Percentiles rank a stretch among this genome's conserved stretches.
Evolutionary conservation across 768 basidiomycete genomes (phyloP).

Genomic region (Suillus fuscotomentosus): DNA sequence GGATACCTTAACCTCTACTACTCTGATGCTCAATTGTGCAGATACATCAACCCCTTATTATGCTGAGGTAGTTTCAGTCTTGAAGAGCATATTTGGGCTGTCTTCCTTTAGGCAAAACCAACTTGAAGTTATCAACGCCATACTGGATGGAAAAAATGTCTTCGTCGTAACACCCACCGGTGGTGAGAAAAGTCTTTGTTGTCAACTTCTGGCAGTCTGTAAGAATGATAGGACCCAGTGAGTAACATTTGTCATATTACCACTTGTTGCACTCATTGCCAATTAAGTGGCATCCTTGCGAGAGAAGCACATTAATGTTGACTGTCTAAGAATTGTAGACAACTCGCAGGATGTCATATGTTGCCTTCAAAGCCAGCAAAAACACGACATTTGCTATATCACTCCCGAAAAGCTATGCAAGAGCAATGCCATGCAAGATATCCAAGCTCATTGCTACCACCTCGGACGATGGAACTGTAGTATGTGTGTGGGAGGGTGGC

Average conservation of each 20-base stretch:
- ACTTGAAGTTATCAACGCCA: no score
- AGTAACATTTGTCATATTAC: constrained; percentile 88
- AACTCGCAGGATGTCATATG: constrained; percentile 38
- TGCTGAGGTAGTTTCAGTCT: no score
- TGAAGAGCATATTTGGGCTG: no score
- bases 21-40: no score
- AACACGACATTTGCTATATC: constrained; percentile 76
- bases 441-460: constrained; percentile 83
- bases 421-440: constrained; percentile 51
- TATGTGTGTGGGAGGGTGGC: constrained; percentile 88
- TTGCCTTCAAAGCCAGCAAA: constrained; percentile 44
- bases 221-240: constrained; percentile 67
- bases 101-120: no score
- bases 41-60: no score
- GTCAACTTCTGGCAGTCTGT: constrained; percentile 89
- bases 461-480: constrained; percentile 91
- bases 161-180: constrained; percentile 97
- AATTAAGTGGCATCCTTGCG: constrained; percentile 79
- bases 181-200: constrained; percentile 87
- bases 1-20: no score
- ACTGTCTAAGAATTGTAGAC: constrained; percentile 45
- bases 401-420: constrained; percentile 88
- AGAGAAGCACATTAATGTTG: constrained; percentile 64
- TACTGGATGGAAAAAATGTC: constrained; percentile 78
- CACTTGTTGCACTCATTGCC: constrained; percentile 82